A percentile compares a stretch with the other conserved stretches of the same genome.
phyloP scores from a whole-genome alignment of 2,329 filamentous ascomycete genomes.

The Beauveria sp. region DNA sequence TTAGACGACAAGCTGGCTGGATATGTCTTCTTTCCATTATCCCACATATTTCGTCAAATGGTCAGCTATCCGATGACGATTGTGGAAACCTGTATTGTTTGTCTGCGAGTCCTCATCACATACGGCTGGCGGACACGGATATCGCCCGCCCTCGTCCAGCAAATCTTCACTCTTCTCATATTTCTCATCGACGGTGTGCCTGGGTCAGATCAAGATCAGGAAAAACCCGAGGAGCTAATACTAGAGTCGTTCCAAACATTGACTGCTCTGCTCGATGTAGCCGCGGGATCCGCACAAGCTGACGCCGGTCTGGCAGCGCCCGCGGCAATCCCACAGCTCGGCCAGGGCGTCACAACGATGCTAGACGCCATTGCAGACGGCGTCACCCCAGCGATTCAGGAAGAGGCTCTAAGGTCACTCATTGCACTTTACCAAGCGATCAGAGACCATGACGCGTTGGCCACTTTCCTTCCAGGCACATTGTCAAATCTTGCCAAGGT shows the following conservation, averaged over 20 bases:
- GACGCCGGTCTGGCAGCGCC: conserved; percentile 44
- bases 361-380: conserved; percentile 65
- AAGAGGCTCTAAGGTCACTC: conserved; percentile 60
- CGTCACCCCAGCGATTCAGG: conserved; percentile 58
- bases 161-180: conserved; percentile 77
- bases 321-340: conserved; percentile 66
- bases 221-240: conserved; percentile 64
- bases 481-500: conserved; percentile 74
- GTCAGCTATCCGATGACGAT: conserved; percentile 62
- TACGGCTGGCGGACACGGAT: conserved; percentile 73
- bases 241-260: conserved; percentile 65
- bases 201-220: conserved; percentile 35
- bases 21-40: conserved; percentile 90
- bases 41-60: conserved; percentile 73
- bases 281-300: conserved; percentile 42
- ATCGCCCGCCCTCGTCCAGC: conserved; percentile 64
- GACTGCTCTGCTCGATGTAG: conserved; percentile 53
- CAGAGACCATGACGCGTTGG: conserved; percentile 65
- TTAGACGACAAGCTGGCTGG: conserved; percentile 81
- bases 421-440: conserved; percentile 55
- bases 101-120: conserved; percentile 63
- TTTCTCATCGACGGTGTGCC: conserved; percentile 71
- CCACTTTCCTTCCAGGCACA: conserved; percentile 80
- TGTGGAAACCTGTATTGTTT: conserved; percentile 69
- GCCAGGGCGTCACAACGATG: conserved; percentile 73